Evolutionary conservation across 73 alveolate genomes (phyloP).

Genomic region (Tetrahymena thermophila): DNA sequence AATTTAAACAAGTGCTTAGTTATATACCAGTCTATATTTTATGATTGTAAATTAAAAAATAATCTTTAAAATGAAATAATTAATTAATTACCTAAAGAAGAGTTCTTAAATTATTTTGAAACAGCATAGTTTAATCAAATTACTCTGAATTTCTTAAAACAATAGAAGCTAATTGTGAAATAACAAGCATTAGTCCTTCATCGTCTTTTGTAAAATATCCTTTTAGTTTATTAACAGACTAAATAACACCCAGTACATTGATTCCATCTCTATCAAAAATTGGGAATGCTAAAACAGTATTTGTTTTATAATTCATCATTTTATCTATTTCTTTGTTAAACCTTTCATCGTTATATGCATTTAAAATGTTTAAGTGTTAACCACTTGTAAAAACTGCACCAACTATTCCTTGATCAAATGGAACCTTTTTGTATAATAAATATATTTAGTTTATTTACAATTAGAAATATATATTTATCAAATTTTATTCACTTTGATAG

Average conservation of each 20-base stretch:
- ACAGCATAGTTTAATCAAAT: background rate
- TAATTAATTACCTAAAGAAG: background rate
- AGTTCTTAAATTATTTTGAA: background rate
- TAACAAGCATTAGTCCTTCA: conserved; percentile 47
- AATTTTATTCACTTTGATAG: background rate
- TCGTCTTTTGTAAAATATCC: conserved; percentile 49
- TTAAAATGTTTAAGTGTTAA: conserved; percentile 47
- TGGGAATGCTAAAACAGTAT: conserved; percentile 54
- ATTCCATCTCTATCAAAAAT: conserved; percentile 45
- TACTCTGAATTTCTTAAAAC: conserved; percentile 28
- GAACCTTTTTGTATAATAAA: conserved; percentile 26
- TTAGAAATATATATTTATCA: background rate
- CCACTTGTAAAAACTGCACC: conserved; percentile 45
- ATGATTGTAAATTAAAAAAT: no score
- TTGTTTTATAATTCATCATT: conserved; percentile 50
- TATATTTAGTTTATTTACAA: background rate
- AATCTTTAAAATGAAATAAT: no score
- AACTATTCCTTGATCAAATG: conserved; percentile 53
- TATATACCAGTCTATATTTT: background rate
- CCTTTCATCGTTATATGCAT: conserved; percentile 55
- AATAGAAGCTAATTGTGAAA: conserved; percentile 49
- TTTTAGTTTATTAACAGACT: conserved; percentile 48
- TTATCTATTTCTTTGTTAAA: conserved; percentile 54
- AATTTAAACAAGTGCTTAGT: background rate
- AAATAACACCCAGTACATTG: conserved; percentile 49